phyloP scores from a whole-genome alignment of 352 stramenopile species.

The Lagenidium giganteum region DNA sequence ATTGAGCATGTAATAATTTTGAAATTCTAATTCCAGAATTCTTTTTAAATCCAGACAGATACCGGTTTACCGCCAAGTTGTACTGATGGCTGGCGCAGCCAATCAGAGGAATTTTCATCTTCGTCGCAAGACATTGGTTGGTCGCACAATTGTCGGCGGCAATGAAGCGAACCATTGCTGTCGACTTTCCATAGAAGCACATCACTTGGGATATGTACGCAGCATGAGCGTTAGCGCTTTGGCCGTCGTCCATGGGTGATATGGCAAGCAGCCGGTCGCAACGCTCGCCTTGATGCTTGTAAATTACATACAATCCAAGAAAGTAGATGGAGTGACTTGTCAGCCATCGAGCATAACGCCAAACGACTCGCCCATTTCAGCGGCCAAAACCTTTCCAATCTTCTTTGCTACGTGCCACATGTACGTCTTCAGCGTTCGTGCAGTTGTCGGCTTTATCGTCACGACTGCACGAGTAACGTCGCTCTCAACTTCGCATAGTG shows the following conservation, averaged over 20 bases:
- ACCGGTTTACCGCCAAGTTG: constrained; percentile 7
- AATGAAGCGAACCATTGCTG: constrained; percentile 13
- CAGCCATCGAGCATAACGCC: constrained; percentile 18
- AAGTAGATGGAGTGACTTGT: constrained; percentile 3
- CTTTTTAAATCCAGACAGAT: no score
- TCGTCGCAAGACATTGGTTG: constrained; percentile 8
- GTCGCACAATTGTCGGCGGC: constrained; percentile 14
- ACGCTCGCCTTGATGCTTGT: background rate
- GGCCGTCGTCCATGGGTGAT: constrained; percentile 6
- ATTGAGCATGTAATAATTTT: no score
- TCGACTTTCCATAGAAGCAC: constrained; percentile 16
- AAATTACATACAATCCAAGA: constrained; percentile 8
- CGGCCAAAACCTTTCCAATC: constrained; percentile 1
- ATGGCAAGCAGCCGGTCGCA: constrained; percentile 5
- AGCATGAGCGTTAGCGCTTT: constrained; percentile 8
- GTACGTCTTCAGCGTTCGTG: background rate
- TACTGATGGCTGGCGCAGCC: constrained; percentile 10
- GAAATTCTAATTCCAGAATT: no score
- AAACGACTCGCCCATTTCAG: constrained; percentile 10
- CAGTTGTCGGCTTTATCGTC: background rate
- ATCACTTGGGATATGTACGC: no score
- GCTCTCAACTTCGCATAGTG: no score
- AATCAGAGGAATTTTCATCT: constrained; percentile 4
- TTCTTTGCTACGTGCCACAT: background rate
- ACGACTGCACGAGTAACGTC: no score